Conservation (phyloP, 768 basidiomycete genomes). For the Hirschioporus abietinus region DNA sequence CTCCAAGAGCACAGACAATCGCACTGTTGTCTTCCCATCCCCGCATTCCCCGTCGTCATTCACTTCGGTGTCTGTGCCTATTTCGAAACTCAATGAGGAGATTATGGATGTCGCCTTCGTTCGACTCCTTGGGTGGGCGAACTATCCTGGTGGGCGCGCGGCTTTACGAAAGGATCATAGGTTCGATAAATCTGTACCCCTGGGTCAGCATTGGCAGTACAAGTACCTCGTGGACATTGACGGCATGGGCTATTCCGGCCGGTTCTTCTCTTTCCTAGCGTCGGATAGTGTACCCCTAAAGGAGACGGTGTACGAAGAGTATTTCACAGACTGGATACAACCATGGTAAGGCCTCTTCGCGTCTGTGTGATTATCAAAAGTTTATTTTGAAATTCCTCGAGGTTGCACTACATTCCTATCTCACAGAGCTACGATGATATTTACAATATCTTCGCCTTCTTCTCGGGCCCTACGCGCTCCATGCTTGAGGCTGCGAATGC, state of each 20-base stretch:
- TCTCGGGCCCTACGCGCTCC: conserved; percentile 73
- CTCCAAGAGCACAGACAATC: conserved; percentile 42
- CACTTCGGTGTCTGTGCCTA: conserved; percentile 56
- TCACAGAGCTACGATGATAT: conserved; percentile 85
- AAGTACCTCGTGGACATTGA: conserved; percentile 92
- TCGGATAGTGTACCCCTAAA: conserved; percentile 90
- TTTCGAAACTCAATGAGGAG: conserved; percentile 60
- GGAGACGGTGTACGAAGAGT: conserved; percentile 88
- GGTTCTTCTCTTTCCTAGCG: conserved; percentile 80
- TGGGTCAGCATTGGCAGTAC: conserved; percentile 88
- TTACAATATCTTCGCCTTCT: conserved; percentile 91
- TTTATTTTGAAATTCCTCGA: conserved; percentile 21
- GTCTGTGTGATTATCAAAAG: conserved; percentile 2
- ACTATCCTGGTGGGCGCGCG: conserved; percentile 71
- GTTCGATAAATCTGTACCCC: conserved; percentile 68
- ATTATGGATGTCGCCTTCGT: conserved; percentile 89
- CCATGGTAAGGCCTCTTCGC: conserved; percentile 54
- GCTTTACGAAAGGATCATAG: conserved; percentile 61
- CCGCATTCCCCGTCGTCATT: conserved; percentile 53
- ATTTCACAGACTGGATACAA: conserved; percentile 86
- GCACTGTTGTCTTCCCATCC: conserved; percentile 65
- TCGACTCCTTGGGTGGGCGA: conserved; percentile 59
- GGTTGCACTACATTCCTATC: conserved; percentile 94
- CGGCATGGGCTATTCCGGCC: conserved; percentile 91
- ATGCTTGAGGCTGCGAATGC: conserved; percentile 51